Percentiles rank a stretch among this genome's conserved stretches.
phyloP scores from a whole-genome alignment of 768 basidiomycete species.

The Tephrocybe rancida region DNA sequence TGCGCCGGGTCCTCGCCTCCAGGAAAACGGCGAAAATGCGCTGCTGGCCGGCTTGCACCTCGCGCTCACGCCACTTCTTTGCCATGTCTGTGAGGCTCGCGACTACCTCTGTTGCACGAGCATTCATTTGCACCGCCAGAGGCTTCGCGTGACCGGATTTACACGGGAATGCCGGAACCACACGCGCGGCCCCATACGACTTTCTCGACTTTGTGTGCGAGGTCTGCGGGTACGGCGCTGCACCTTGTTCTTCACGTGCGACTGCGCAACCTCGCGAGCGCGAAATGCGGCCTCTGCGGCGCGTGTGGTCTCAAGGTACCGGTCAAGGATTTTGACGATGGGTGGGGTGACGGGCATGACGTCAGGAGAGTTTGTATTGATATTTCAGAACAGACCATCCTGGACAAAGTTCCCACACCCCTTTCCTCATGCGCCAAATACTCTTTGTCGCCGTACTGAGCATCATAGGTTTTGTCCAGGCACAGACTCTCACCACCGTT shows the following conservation, averaged over 20 bases:
- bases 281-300: constrained; percentile 37
- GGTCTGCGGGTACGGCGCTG: constrained; percentile 61
- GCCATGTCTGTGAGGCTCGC: constrained; percentile 42
- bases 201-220: constrained; percentile 67
- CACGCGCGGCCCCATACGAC: constrained; percentile 59
- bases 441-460: constrained; percentile 19
- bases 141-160: constrained; percentile 48
- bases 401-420: constrained; percentile 29
- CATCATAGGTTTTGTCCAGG: constrained; percentile 26
- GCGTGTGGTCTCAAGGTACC: constrained; percentile 41
- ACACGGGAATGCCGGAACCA: constrained; percentile 55
- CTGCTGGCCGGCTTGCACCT: constrained; percentile 29
- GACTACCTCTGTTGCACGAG: constrained; percentile 43
- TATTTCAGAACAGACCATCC: constrained; percentile 47
- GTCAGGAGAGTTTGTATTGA: constrained; percentile 44
- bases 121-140: constrained; percentile 37
- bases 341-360: constrained; percentile 67
- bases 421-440: constrained; percentile 18
- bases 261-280: constrained; percentile 31
- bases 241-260: constrained; percentile 59
- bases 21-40: constrained; percentile 45
- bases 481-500: constrained; percentile 51
- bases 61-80: constrained; percentile 53
- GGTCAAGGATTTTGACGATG: constrained; percentile 61
- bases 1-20: too few relatives aligned